Conservation (phyloP, 257 asterid genomes). For the Penstemon davidsonii region DNA sequence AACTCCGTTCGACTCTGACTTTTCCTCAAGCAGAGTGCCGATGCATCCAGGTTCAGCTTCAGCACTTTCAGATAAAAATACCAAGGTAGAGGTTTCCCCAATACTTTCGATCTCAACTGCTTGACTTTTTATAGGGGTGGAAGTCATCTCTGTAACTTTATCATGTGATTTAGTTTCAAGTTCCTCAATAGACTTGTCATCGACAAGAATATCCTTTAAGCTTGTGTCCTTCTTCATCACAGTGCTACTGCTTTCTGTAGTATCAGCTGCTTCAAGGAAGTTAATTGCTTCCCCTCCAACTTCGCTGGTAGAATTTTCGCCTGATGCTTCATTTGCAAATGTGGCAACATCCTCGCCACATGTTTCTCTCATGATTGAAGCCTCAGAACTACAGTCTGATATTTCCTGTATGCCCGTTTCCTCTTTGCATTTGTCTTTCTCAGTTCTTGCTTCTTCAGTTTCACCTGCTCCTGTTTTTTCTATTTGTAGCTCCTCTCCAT, state of each 20-base stretch:
- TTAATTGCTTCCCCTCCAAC: conserved; percentile 8
- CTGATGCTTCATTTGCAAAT: conserved; percentile 16
- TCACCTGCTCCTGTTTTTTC: conserved; percentile 26
- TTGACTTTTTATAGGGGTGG: conserved; percentile 23
- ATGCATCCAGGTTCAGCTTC: conserved; percentile 1
- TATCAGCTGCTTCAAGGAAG: conserved; percentile 8
- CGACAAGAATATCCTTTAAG: conserved; percentile 28
- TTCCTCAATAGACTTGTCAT: conserved; percentile 26
- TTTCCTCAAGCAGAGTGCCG: conserved; percentile 18
- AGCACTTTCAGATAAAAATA: conserved; percentile 11
- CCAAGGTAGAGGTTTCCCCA: conserved; percentile 20
- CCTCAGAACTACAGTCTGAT: conserved; percentile 33
- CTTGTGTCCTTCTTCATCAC: conserved; percentile 20
- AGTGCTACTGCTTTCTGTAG: conserved; percentile 9
- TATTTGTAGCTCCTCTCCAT: conserved; percentile 33
- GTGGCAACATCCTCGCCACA: conserved; percentile 29
- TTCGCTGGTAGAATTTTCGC: not conserved
- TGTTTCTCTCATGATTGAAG: conserved; percentile 41
- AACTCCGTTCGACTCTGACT: conserved; percentile 24
- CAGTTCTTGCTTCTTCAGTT: conserved; percentile 33
- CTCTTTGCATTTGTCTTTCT: conserved; percentile 31
- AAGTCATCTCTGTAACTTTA: conserved; percentile 21
- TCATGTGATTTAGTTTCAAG: conserved; percentile 24
- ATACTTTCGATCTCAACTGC: conserved; percentile 18
- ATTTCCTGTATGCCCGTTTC: conserved; percentile 34